Base-by-base conservation (phyloP, 306 rosid genomes). In the Cicer yamashitae region DNA sequence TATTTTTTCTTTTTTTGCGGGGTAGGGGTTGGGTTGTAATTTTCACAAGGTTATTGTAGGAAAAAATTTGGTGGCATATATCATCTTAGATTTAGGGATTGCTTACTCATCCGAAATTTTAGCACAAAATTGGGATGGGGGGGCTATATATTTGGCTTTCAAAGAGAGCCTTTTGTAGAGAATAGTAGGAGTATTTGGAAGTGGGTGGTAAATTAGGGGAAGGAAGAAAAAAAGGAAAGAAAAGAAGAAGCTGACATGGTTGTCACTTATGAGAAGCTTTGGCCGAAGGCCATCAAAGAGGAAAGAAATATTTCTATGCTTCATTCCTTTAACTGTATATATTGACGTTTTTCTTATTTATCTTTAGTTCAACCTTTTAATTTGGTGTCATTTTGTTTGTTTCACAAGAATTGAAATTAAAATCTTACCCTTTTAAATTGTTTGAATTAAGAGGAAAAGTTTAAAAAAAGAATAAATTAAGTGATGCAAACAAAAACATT, bases 241-340 rank as follows among this genome's bases (percentile, higher is more conserved):
- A 10, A 37, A 12, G 25, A 20, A 37, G 13, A 67, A 58, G 56
- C 43, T 75, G 47, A 58, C 37, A 64, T 63, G 72, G 51, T 82
- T 84, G 68, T 78, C 80, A 15, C 22, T 14, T 6, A 14, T 54
- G 18, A 53, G 75, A 70, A 70, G 60, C 64, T 46, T 67, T 6
- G 94, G 98, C 98, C 98, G 86, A 93, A 93, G 94, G 98, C 98
- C 98, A 73, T 84, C 40, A 25, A 69, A 71, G 54, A 71, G 59
- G 34, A 73, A 66, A 40, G 70, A 13, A 71, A 79, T 38, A 34
- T 45, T 38, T 53, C 65, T 75, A 66, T 83, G 17, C 71, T 66
- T 63, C 75, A 14, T 73, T 67, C 39, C 57, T 60, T 30, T 38
- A 25, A 52, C 56, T 53, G 69, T 76, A 57, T 70, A 52, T 48